These are phyloP conservation scores for Backusella liffmaniae DNA, from an alignment of 192 early-diverging fungal species.

Conservation along the genomic window DNA sequence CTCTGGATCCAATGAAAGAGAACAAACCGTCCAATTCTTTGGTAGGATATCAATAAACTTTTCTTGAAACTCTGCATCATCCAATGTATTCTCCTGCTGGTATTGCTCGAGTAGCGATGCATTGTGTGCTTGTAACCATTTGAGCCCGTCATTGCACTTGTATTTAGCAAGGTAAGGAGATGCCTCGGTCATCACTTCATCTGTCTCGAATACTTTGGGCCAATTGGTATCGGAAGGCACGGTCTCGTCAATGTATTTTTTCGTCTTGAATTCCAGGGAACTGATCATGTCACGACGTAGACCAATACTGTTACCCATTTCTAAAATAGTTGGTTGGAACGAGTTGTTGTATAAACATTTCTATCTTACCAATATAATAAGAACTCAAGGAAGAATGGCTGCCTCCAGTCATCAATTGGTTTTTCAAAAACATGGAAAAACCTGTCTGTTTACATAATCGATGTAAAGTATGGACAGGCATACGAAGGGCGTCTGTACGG, in stretches of 20 bases:
- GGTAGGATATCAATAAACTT: constrained; percentile 63
- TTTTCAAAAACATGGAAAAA: constrained; percentile 18
- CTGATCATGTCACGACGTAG: constrained; percentile 60
- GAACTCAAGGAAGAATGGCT: constrained; percentile 33
- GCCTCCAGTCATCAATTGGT: neutral
- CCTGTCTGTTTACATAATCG: constrained; percentile 15
- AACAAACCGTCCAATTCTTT: constrained; percentile 71
- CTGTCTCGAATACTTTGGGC: constrained; percentile 7
- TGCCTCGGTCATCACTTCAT: constrained; percentile 1
- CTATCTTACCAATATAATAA: constrained; percentile 51
- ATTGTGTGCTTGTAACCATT: constrained; percentile 26
- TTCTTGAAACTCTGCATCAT: constrained; percentile 43
- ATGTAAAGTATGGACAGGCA: neutral
- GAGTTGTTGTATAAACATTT: neutral
- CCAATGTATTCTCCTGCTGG: constrained; percentile 37
- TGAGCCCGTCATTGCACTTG: neutral
- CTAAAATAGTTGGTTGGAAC: constrained; percentile 20
- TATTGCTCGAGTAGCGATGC: constrained; percentile 33
- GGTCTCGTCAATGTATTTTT: neutral
- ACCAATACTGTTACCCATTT: constrained; percentile 61
- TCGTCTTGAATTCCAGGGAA: constrained; percentile 45
- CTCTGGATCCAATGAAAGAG: constrained; percentile 69
- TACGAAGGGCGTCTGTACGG: neutral
- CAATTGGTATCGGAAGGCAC: neutral
- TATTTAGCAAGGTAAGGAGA: neutral